Conservation (phyloP, 352 stramenopile species). For the Phytophthora constricta region DNA sequence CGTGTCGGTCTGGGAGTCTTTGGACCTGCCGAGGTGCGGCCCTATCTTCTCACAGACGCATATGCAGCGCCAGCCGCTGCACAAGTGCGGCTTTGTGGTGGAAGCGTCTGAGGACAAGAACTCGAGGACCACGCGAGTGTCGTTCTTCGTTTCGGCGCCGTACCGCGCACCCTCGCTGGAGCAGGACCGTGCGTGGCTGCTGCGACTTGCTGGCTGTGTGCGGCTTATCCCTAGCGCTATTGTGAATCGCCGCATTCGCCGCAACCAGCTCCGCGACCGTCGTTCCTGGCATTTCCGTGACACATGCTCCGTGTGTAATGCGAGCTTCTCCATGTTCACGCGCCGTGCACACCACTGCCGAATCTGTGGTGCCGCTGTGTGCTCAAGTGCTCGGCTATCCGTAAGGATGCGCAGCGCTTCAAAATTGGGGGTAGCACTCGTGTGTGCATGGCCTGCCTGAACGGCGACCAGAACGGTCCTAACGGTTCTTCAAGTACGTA, state of each 20-base stretch:
- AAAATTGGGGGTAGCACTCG: conserved; percentile 51
- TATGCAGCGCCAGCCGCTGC: conserved; percentile 53
- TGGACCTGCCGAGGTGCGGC: conserved; percentile 60
- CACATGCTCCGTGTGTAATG: conserved; percentile 68
- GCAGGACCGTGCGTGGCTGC: conserved; percentile 58
- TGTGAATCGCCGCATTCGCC: conserved; percentile 74
- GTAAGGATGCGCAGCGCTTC: conserved; percentile 46
- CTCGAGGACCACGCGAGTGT: conserved; percentile 69
- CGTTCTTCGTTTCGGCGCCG: conserved; percentile 73
- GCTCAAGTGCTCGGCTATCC: conserved; percentile 78
- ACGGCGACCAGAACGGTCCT: conserved; percentile 57
- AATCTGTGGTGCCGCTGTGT: conserved; percentile 74
- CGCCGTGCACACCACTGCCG: conserved; percentile 81
- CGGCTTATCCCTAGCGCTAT: conserved; percentile 69
- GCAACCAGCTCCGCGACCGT: conserved; percentile 68
- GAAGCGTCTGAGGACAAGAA: conserved; percentile 66
- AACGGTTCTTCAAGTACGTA: conserved; percentile 36
- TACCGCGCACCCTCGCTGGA: conserved; percentile 47
- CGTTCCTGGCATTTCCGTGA: conserved; percentile 61
- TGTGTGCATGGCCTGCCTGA: conserved; percentile 75
- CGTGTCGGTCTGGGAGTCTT: conserved; percentile 70
- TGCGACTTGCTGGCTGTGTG: conserved; percentile 62
- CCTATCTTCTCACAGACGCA: conserved; percentile 58
- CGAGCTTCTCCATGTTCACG: conserved; percentile 72
- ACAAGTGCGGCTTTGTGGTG: conserved; percentile 80